phyloP scores from a whole-genome alignment of 192 early-diverging fungal species.

The Chytriomyces hyalinus region DNA sequence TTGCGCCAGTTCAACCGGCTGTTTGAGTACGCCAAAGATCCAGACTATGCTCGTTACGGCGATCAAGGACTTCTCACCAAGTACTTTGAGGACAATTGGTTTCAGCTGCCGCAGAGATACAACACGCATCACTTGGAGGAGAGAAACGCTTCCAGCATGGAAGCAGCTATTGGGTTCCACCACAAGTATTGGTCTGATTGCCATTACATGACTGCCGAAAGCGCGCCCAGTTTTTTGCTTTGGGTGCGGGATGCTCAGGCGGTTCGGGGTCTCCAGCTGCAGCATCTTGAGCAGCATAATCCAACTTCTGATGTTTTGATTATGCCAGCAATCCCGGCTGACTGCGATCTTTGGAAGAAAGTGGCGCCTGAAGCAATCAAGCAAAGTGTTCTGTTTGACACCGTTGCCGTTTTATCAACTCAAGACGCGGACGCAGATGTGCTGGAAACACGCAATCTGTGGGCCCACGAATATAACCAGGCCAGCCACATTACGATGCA shows the following conservation, averaged over 20 bases:
- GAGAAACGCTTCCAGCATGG: neutral
- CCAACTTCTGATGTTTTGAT: neutral
- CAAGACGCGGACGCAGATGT: neutral
- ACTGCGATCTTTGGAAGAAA: neutral
- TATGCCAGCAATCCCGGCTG: neutral
- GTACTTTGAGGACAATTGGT: slow-evolving; percentile 11
- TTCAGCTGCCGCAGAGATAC: neutral
- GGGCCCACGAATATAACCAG: neutral
- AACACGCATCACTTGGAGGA: slow-evolving; percentile 16
- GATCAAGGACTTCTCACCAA: slow-evolving; percentile 13
- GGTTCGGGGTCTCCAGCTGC: neutral
- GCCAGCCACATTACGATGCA: neutral
- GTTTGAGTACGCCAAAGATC: slow-evolving; percentile 10
- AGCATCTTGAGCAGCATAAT: neutral
- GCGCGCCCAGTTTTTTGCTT: neutral
- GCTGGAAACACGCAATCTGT: neutral
- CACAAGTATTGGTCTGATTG: slow-evolving; percentile 17
- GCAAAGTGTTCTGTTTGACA: neutral
- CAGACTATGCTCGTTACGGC: slow-evolving; percentile 5
- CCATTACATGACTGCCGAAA: neutral
- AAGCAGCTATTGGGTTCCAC: neutral
- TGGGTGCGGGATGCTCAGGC: slow-evolving; percentile 4
- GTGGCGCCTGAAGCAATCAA: neutral
- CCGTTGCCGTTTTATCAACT: neutral
- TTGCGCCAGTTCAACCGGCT: slow-evolving; percentile 4